Evolutionary conservation across 2,329 filamentous ascomycete species (phyloP).

Genomic region (Sporothrix globosa): DNA sequence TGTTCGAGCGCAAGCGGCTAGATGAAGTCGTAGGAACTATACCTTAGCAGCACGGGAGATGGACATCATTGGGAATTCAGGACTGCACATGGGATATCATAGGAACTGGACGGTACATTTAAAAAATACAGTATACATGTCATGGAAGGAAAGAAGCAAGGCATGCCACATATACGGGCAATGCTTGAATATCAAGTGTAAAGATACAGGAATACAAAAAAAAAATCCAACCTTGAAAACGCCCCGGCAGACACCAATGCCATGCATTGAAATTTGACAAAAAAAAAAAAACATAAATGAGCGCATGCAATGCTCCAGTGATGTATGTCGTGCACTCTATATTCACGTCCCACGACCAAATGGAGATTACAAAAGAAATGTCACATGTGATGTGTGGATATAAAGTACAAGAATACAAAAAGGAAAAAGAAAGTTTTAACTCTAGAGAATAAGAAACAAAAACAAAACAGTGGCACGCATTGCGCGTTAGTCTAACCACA

Average conservation of each 20-base stretch:
- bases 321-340: neutral
- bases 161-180: slow-evolving; percentile 11
- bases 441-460: slow-evolving; percentile 10
- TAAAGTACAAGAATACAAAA: neutral
- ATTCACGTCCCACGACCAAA: neutral
- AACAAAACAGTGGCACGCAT: slow-evolving; percentile 6
- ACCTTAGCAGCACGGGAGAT: no score
- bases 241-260: neutral
- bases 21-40: neutral
- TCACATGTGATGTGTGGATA: neutral
- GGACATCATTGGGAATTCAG: neutral
- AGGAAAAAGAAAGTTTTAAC: neutral
- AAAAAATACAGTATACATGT: slow-evolving; percentile 11
- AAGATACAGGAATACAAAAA: neutral
- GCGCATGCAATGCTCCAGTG: neutral
- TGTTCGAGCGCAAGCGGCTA: neutral
- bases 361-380: neutral
- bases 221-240: neutral
- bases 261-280: neutral
- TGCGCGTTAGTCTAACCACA: slow-evolving; percentile 1
- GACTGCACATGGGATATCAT: neutral
- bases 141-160: slow-evolving; percentile 11
- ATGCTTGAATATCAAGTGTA: slow-evolving; percentile 8
- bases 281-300: neutral
- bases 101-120: neutral